Evolutionary conservation across 2,329 filamentous ascomycete genomes (phyloP).

Genomic region (Remersonia thermophila): DNA sequence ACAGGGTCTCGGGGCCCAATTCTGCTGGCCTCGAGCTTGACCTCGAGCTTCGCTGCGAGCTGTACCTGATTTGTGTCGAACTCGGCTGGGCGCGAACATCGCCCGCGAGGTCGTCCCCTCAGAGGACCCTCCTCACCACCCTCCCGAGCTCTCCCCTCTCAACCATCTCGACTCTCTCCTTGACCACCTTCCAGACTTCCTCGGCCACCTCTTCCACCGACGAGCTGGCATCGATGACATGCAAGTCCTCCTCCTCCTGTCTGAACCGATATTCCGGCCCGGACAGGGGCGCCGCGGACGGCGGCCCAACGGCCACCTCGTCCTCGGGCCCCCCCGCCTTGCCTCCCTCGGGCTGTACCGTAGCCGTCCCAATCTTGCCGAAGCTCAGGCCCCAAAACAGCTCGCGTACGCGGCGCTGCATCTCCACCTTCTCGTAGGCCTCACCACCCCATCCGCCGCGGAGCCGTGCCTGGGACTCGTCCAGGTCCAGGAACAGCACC

Average conservation of each 20-base stretch:
- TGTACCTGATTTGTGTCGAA: too few relatives aligned
- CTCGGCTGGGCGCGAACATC: too few relatives aligned
- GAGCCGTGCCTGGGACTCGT: constrained; percentile 55
- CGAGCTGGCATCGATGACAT: constrained; percentile 41
- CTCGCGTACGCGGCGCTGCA: constrained; percentile 68
- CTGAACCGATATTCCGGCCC: constrained; percentile 25
- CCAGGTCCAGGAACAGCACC: constrained; percentile 76
- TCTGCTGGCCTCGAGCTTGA: too few relatives aligned
- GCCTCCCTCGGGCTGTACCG: constrained; percentile 10
- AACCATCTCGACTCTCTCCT: constrained; percentile 34
- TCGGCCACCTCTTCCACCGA: constrained; percentile 45
- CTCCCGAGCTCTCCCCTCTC: constrained; percentile 37
- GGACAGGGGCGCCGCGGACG: constrained; percentile 6
- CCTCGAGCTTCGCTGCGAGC: too few relatives aligned
- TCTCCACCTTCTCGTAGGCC: constrained; percentile 72
- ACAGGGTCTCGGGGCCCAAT: too few relatives aligned
- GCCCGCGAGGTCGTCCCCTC: too few relatives aligned
- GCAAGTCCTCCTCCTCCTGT: constrained; percentile 41
- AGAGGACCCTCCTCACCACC: constrained; percentile 33
- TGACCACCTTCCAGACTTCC: constrained; percentile 41
- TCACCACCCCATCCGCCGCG: constrained; percentile 84
- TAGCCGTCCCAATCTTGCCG: constrained; percentile 29
- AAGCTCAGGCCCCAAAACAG: constrained; percentile 52
- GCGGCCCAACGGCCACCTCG: constrained; percentile 11
- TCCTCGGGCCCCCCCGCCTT: constrained; percentile 5